Percentiles rank a stretch among this genome's conserved stretches.
Conservation (phyloP, 2,329 filamentous ascomycete species). For the Microthyrium microscopicum region DNA sequence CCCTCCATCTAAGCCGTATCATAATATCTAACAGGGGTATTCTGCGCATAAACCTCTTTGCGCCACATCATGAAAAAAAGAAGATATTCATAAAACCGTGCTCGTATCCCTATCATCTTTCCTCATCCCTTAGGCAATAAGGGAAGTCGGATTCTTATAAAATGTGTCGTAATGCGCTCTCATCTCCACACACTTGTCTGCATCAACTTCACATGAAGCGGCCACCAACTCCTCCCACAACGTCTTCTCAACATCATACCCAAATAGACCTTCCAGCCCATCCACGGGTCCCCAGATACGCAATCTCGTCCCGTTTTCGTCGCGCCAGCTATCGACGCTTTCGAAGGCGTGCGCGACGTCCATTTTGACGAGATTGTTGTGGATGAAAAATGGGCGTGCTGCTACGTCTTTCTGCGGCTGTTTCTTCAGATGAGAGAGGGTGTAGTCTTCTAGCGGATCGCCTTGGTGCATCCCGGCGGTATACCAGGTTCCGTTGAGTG, state of each 20-base stretch:
- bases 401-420: neutral
- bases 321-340: constrained; percentile 10
- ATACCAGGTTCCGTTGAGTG: constrained; percentile 6
- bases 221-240: constrained; percentile 13
- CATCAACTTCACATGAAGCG: constrained; percentile 11
- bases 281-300: constrained; percentile 12
- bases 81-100: no score
- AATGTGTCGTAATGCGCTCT: constrained; percentile 7
- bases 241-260: constrained; percentile 13
- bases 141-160: no score
- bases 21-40: no score
- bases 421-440: neutral
- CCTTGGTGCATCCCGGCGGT: constrained; percentile 11
- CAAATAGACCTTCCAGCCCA: constrained; percentile 11
- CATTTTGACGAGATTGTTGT: constrained; percentile 15
- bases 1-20: no score
- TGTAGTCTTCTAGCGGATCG: constrained; percentile 7
- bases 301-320: constrained; percentile 9
- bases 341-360: constrained; percentile 14
- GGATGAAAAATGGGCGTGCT: constrained; percentile 12
- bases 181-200: constrained; percentile 9
- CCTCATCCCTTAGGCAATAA: no score
- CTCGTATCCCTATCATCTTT: no score
- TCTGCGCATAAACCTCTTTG: no score
- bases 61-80: no score